Evolutionary conservation across 108 stramenopile genomes (phyloP), one percentile per base, ranked within the genome.

Genomic region (Phaeodactylum tricornutum): DNA sequence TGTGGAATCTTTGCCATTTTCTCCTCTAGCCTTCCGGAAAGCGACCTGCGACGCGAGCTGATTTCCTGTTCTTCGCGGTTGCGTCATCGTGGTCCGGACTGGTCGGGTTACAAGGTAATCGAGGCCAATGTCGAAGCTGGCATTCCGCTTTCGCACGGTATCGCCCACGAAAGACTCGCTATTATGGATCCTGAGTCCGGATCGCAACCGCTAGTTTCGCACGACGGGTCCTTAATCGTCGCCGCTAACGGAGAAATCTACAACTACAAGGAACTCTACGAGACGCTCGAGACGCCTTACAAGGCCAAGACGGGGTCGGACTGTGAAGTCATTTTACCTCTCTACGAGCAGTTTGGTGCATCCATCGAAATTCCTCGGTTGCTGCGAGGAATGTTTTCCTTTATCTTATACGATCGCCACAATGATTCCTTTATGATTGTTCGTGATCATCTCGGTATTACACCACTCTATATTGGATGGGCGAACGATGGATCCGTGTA

Each of bases 191-290:
- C 96, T 17, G 96, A 96, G 52, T 73, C 72, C 38, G 96, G 96
- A 38, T 83, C 86, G 7, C 96, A 98, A 66, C 96, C 96, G 31
- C 71, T 98, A 7, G 81, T 81, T 27, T 84, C 81, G 8, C 57
- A 36, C 11, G 91, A 89, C 53, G 77, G 76, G 20, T 68, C 66
- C 37, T 68, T 98, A 36, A 82, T 93, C 52, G 87, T 96, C 1
- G 94, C 95, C 11, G 95, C 90, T 40, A 98, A 98, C 66, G 97
- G 97, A 16, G 97, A 98, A 76, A 90, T 98, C 44, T 98, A 98
- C 86, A 98, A 98, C 73, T 96, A 92, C 88, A 87, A 87, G 73
- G 94, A 95, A 57, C 65, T 98, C 7, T 94, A 91, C 64, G 58
- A 64, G 8, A 42, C 49, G 1, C 68, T 93, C 16, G 57, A 72